Conservation (phyloP, 768 basidiomycete genomes). For the Russula olivacea region DNA sequence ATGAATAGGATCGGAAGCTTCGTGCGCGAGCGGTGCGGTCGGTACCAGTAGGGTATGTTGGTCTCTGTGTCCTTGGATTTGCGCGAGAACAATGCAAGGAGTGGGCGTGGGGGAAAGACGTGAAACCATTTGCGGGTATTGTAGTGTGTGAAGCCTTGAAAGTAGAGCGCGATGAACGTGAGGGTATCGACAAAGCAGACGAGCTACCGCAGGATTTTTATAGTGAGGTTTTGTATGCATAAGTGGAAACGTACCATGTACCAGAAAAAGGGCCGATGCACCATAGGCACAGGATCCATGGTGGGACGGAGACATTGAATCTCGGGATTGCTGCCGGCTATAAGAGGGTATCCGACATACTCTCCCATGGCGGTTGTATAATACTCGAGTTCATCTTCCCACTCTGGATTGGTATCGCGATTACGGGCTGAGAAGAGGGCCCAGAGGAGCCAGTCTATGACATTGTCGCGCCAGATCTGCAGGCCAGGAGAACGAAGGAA, state of each 20-base stretch:
- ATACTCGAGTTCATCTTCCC: conserved; percentile 46
- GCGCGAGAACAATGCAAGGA: conserved; percentile 41
- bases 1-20: conserved; percentile 56
- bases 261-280: conserved; percentile 60
- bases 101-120: conserved; percentile 49
- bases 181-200: conserved; percentile 46
- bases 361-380: conserved; percentile 42
- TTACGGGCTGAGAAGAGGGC: conserved; percentile 46
- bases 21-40: conserved; percentile 42
- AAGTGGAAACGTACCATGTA: conserved; percentile 40
- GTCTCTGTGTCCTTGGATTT: conserved; percentile 30
- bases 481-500: conserved; percentile 36
- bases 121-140: conserved; percentile 33
- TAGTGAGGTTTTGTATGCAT: background rate
- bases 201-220: conserved; percentile 36
- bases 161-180: conserved; percentile 37
- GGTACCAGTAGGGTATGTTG: conserved; percentile 43
- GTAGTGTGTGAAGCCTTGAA: conserved; percentile 51
- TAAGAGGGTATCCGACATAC: conserved; percentile 38
- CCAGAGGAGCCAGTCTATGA: conserved; percentile 61
- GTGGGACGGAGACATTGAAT: conserved; percentile 46
- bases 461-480: conserved; percentile 41
- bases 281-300: conserved; percentile 49
- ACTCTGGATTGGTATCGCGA: conserved; percentile 33
- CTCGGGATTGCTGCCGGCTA: conserved; percentile 36